phyloP scores from a whole-genome alignment of 1,284 basidiomycete species.

The Fomitopsis palustris region DNA sequence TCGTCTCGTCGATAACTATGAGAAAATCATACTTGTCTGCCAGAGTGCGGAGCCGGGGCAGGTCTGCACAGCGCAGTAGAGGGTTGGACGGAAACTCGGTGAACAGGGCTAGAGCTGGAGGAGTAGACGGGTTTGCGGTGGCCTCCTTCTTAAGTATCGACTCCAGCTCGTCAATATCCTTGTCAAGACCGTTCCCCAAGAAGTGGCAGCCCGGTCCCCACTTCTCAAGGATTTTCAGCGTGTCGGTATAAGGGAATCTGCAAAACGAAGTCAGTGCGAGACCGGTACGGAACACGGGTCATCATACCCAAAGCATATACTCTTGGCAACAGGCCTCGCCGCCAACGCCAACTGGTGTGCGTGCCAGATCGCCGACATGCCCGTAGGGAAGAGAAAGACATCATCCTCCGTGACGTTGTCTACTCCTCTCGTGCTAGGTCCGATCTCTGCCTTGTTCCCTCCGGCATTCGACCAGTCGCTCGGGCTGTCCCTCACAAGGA shows the following conservation, averaged over 20 bases:
- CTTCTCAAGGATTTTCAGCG: conserved; percentile 94
- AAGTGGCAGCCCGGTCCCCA: conserved; percentile 97
- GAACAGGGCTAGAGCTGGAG: conserved; percentile 63
- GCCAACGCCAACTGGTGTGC: conserved; percentile 75
- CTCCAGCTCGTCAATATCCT: conserved; percentile 77
- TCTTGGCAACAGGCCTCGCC: conserved; percentile 63
- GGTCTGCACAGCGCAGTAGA: conserved; percentile 80
- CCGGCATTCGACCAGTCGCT: conserved; percentile 43
- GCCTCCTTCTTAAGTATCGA: conserved; percentile 51
- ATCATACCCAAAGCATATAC: conserved; percentile 86
- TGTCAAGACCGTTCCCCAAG: conserved; percentile 77
- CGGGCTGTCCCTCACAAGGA: conserved; percentile 60
- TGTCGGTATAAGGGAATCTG: conserved; percentile 97
- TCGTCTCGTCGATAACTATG: conserved; percentile 92
- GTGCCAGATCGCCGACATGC: conserved; percentile 94
- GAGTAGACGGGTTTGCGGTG: conserved; percentile 36
- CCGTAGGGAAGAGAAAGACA: conserved; percentile 84
- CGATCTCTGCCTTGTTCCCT: conserved; percentile 43
- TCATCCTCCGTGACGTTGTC: conserved; percentile 75
- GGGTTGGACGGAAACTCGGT: conserved; percentile 97
- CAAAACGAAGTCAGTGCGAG: not conserved
- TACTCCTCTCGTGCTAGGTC: conserved; percentile 59
- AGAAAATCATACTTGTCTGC: conserved; percentile 90
- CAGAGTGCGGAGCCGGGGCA: conserved; percentile 74
- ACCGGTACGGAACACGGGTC: not conserved